These are phyloP conservation scores for Cyclostephanos invisitatus DNA, from an alignment of 108 stramenopile species.

Conservation along the genomic window DNA sequence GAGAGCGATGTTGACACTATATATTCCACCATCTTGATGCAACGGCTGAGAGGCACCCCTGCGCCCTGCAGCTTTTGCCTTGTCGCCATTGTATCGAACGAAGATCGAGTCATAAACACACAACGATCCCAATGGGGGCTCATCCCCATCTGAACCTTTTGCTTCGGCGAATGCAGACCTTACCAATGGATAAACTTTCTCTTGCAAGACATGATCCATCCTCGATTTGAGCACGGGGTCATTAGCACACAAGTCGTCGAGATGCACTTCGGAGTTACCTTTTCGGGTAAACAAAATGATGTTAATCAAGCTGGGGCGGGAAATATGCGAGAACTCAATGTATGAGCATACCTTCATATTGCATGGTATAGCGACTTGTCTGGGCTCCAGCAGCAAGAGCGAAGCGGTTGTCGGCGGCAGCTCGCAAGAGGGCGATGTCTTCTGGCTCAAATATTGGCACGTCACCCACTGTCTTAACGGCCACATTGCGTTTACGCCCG, in stretches of 20 bases:
- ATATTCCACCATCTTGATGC: slow-evolving; percentile 72
- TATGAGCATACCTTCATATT: slow-evolving; percentile 28
- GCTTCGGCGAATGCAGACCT: slow-evolving; percentile 52
- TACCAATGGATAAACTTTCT: slow-evolving; percentile 61
- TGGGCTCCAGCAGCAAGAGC: slow-evolving; percentile 37
- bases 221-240: slow-evolving; percentile 33
- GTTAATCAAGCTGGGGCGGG: neutral
- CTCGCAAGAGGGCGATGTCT: slow-evolving; percentile 30
- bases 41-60: slow-evolving; percentile 68
- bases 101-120: slow-evolving; percentile 73
- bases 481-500: slow-evolving; percentile 17
- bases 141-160: slow-evolving; percentile 11
- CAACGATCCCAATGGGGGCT: slow-evolving; percentile 24
- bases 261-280: slow-evolving; percentile 43
- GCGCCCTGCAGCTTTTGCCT: slow-evolving; percentile 37
- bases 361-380: slow-evolving; percentile 45
- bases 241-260: slow-evolving; percentile 38
- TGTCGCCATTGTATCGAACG: slow-evolving; percentile 72
- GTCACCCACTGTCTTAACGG: slow-evolving; percentile 33
- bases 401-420: slow-evolving; percentile 43
- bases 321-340: neutral
- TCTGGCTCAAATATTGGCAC: slow-evolving; percentile 27
- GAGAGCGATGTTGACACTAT: slow-evolving; percentile 71
- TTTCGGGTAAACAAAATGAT: neutral
- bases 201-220: slow-evolving; percentile 39